Base-by-base conservation (phyloP, 768 basidiomycete genomes). In the Favolaschia claudopus region DNA sequence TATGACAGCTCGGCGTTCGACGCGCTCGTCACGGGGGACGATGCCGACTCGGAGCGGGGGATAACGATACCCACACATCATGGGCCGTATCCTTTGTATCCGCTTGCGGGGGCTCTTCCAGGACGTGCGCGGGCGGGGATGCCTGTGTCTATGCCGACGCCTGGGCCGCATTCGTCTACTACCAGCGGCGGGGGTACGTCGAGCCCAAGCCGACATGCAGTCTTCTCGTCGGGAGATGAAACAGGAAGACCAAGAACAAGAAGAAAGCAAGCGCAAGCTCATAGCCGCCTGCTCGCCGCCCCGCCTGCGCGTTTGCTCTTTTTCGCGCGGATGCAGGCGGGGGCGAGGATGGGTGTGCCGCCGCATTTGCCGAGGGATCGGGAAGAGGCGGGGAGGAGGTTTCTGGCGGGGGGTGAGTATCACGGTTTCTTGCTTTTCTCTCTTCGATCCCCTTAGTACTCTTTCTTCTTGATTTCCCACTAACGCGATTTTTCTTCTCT, bases 251-350 rank as follows among this genome's bases (percentile, higher is more conserved):
- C n/a, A n/a, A n/a, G n/a, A n/a, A n/a, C n/a, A n/a, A n/a, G n/a
- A n/a, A n/a, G n/a, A n/a, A n/a, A n/a, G n/a, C n/a, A n/a, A n/a
- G n/a, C n/a, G n/a, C n/a, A n/a, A n/a, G n/a, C n/a, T n/a, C n/a
- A n/a, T n/a, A n/a, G n/a, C 5, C 45, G 46, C 4, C 80, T 82
- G 1, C 73, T 79, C 5, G 69, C 76, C 17, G 75, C 79, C n/a
- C 48, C 72, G 14, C 79, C 81, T 0, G 82, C 82, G 14, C 77
- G 76, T 27, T 75, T 82, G 22, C 62, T 82, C 36, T 83, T 77
- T 68, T 74, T 80, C 44, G 70, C 80, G 15, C 78, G 79, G 36
- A 70, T 77, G 42, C 78, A 82, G 55, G 62, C 33, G 13, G 61
- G 68, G 25, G 63, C 65, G 17, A 72, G 76, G 0, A 67, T 80